Conservation (phyloP, 1,284 basidiomycete species). For the Cryptococcus floricola region DNA sequence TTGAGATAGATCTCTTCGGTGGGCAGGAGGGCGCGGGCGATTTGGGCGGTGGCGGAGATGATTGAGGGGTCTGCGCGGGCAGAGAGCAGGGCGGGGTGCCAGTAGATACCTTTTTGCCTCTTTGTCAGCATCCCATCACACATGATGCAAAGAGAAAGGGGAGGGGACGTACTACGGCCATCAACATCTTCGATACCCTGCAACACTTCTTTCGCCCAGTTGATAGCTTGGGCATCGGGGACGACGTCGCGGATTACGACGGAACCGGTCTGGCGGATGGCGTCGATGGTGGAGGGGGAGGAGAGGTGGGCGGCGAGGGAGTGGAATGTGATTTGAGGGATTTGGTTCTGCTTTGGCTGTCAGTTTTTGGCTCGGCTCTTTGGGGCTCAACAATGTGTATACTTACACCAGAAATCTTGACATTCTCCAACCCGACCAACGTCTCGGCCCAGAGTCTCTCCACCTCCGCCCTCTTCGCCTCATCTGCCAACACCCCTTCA, state of each 20-base stretch:
- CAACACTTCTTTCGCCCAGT: conserved; percentile 28
- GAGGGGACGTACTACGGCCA: conserved; percentile 21
- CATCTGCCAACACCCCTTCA: conserved; percentile 8
- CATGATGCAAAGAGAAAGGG: background rate
- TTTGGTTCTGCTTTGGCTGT: conserved; percentile 7
- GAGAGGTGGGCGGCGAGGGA: conserved; percentile 23
- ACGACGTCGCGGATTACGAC: conserved; percentile 42
- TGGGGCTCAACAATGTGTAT: background rate
- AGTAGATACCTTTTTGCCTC: conserved; percentile 27
- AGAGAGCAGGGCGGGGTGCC: conserved; percentile 31
- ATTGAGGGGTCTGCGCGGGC: conserved; percentile 36
- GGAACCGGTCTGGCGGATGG: conserved; percentile 23
- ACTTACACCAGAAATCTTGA: conserved; percentile 22
- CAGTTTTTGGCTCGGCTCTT: background rate
- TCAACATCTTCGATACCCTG: conserved; percentile 11
- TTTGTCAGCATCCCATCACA: background rate
- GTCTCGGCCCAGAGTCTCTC: conserved; percentile 10
- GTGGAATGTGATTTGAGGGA: conserved; percentile 35
- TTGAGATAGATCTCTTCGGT: conserved; percentile 21
- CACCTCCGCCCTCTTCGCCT: conserved; percentile 10
- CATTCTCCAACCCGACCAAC: conserved; percentile 8
- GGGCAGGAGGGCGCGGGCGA: conserved; percentile 21
- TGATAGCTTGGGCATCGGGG: conserved; percentile 32
- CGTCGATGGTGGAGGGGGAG: conserved; percentile 12
- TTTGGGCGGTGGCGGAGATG: conserved; percentile 27